Evolutionary conservation across 2,329 filamentous ascomycete genomes (phyloP).

Genomic region (Biscogniauxia marginata): DNA sequence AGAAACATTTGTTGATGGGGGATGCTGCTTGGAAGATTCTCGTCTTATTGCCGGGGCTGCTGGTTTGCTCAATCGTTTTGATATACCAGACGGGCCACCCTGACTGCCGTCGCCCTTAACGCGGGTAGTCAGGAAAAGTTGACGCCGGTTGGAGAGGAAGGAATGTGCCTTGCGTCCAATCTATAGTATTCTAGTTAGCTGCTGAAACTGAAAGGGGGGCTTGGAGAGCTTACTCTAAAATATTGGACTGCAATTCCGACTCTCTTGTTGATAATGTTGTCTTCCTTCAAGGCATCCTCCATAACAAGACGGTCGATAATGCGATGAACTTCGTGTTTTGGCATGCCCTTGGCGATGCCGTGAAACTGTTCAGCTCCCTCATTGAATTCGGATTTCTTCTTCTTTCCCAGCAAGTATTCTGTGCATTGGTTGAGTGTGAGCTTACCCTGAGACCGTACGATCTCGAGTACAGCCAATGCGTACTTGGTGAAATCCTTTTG

Average conservation of each 20-base stretch:
- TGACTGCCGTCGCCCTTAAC: slow-evolving; percentile 36
- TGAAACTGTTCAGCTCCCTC: slow-evolving; percentile 56
- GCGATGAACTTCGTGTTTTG: slow-evolving; percentile 75
- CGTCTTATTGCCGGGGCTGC: slow-evolving; percentile 30
- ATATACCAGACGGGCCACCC: slow-evolving; percentile 31
- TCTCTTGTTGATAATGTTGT: slow-evolving; percentile 61
- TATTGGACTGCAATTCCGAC: slow-evolving; percentile 74
- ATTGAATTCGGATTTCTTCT: slow-evolving; percentile 52
- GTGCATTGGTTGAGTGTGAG: slow-evolving; percentile 78
- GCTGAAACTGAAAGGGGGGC: background rate
- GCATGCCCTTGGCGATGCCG: slow-evolving; percentile 67
- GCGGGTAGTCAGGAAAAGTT: slow-evolving; percentile 41
- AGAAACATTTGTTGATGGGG: slow-evolving; percentile 50
- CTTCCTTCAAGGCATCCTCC: slow-evolving; percentile 71
- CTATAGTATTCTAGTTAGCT: slow-evolving; percentile 30
- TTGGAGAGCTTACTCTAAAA: slow-evolving; percentile 51
- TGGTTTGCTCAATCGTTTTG: slow-evolving; percentile 38
- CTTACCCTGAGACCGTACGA: slow-evolving; percentile 61
- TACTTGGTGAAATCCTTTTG: slow-evolving; percentile 73
- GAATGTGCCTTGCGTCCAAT: slow-evolving; percentile 40
- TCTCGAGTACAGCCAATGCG: slow-evolving; percentile 66
- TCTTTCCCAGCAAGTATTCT: slow-evolving; percentile 77
- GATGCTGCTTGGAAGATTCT: slow-evolving; percentile 16
- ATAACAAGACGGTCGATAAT: slow-evolving; percentile 75
- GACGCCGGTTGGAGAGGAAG: slow-evolving; percentile 45